Evolutionary conservation across 2,329 filamentous ascomycete species (phyloP).

Genomic region (Alternaria tenuissima): DNA sequence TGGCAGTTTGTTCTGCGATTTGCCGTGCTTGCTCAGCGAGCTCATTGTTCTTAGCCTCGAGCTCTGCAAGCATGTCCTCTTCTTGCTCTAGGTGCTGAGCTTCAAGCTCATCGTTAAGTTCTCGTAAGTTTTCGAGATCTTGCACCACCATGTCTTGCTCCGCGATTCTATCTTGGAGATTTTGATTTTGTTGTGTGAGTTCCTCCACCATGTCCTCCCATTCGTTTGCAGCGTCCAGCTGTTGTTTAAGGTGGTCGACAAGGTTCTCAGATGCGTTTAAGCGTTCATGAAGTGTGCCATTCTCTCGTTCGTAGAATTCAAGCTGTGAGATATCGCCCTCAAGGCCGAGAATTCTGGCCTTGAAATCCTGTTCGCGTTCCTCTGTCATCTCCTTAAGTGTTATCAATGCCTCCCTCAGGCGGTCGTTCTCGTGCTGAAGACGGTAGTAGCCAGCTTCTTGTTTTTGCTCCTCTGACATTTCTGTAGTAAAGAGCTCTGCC

Average conservation of each 20-base stretch:
- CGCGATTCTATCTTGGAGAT: constrained; percentile 81
- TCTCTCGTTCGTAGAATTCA: constrained; percentile 63
- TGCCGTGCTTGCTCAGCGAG: constrained; percentile 82
- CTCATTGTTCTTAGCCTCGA: constrained; percentile 85
- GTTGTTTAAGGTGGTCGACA: constrained; percentile 86
- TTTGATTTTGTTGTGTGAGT: constrained; percentile 85
- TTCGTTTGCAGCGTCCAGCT: constrained; percentile 86
- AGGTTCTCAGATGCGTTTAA: constrained; percentile 75
- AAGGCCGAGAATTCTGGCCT: constrained; percentile 55
- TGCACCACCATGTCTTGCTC: constrained; percentile 83
- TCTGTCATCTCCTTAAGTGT: constrained; percentile 86
- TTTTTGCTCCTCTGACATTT: constrained; percentile 87
- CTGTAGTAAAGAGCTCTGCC: constrained; percentile 81
- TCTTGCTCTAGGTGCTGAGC: constrained; percentile 91
- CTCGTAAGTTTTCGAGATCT: constrained; percentile 87
- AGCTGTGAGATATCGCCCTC: constrained; percentile 44
- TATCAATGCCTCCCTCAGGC: constrained; percentile 84
- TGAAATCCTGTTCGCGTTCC: constrained; percentile 82
- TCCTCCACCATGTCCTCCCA: constrained; percentile 96
- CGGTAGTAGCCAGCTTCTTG: constrained; percentile 88
- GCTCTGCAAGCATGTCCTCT: constrained; percentile 91
- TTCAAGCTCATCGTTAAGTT: constrained; percentile 94
- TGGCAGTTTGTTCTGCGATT: constrained; percentile 77
- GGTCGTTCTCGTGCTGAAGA: constrained; percentile 88
- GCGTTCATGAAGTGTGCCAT: constrained; percentile 74